Conservation (phyloP, 1,284 basidiomycete species). For the Limonomyces culmigenus region DNA sequence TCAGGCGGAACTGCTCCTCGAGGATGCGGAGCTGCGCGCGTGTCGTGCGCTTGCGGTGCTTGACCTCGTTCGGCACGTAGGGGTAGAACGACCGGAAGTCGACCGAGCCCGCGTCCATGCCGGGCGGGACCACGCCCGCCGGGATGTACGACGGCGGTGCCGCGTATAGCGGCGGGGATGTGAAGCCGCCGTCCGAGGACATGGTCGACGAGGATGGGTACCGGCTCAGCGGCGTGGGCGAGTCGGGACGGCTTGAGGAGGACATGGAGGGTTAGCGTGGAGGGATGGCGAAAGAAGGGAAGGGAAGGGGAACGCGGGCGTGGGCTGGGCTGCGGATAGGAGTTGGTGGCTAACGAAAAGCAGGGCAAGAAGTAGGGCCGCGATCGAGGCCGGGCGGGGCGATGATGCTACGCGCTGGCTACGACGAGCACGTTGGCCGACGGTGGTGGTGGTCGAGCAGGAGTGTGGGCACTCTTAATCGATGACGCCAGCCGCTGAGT, state of each 20-base stretch:
- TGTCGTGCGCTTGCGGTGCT: slow-evolving; percentile 77
- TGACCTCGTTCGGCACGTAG: slow-evolving; percentile 81
- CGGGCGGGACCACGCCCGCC: slow-evolving; percentile 26
- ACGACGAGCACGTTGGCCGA: background rate
- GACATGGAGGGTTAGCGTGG: background rate
- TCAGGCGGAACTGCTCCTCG: slow-evolving; percentile 69
- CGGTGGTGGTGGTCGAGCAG: slow-evolving; percentile 1
- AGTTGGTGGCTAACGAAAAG: background rate
- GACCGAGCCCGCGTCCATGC: slow-evolving; percentile 41
- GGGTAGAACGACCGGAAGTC: slow-evolving; percentile 63
- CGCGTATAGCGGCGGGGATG: background rate
- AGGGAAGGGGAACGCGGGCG: background rate
- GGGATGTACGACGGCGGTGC: slow-evolving; percentile 21
- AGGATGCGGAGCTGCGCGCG: slow-evolving; percentile 72
- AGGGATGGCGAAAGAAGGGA: background rate
- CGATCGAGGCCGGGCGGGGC: background rate
- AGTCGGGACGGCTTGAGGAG: slow-evolving; percentile 6
- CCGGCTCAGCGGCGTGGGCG: slow-evolving; percentile 7
- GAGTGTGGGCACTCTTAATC: slow-evolving; percentile 3
- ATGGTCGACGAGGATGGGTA: too few relatives aligned
- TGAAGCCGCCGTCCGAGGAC: too few relatives aligned
- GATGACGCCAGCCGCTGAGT: too few relatives aligned
- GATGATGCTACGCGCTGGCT: background rate
- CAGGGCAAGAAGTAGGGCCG: background rate
- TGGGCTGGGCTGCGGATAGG: slow-evolving; percentile 2